Evolutionary conservation across 75 land plant genomes (phyloP), one percentile per base, ranked within the genome.

Genomic region (Picea glauca): DNA sequence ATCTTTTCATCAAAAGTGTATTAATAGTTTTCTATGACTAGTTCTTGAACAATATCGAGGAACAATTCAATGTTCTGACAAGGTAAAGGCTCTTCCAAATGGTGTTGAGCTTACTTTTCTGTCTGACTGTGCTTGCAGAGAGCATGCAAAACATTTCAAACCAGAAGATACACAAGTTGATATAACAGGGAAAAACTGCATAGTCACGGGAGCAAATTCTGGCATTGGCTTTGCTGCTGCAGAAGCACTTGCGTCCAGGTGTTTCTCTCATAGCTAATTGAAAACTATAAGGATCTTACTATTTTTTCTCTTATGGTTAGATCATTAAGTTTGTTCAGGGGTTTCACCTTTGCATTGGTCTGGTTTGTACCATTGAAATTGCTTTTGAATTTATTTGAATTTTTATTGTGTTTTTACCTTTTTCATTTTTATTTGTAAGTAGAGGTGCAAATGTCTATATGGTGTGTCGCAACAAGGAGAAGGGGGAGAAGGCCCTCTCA

Each of bases 121-220:
- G 43, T 30, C 18, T 17, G 20, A 40, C 4, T 72, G 38, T 58
- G 77, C 60, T 75, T 58, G 30, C 76, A 96, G 99, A 74, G 87
- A 96, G 21, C 93, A 96, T 83, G 80, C 98, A 13, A 91, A 92
- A 78, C 87, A 76, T 15, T 96, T 96, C 79, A 86, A 76, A 38
- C 67, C 78, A 33, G 98, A 92, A 78, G 99, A 96, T 54, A 92
- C 86, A 87, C 74, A 88, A 76, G 77, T 73, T 30, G 77, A 77
- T 56, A 89, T 96, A 74, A 88, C 92, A 63, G 98, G 95, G 43
- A 96, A 94, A 70, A 93, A 89, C 62, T 94, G 98, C 81, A 65
- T 96, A 20, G 88, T 96, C n/a, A 96, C 99, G n/a, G 99, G 99
- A 78, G 93, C 99, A 1, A 96, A 96, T 83, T 88, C 98, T 78